Percentiles rank a stretch among this genome's conserved stretches.
phyloP scores from a whole-genome alignment of 2,329 filamentous ascomycete genomes.

The Aspergillus quadricinctus region DNA sequence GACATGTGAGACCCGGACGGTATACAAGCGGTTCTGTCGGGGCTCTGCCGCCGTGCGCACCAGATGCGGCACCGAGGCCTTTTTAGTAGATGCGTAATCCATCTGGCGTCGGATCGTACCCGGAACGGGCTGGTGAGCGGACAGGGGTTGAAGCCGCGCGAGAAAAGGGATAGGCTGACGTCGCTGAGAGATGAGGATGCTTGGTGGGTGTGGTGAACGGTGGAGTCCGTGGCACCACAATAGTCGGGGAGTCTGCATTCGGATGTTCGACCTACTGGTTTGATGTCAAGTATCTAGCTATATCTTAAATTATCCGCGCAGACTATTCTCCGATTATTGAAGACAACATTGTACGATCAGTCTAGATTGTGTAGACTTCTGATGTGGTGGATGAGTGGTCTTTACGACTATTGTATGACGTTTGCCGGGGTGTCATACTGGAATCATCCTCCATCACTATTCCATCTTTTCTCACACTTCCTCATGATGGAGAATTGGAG shows the following conservation, averaged over 20 bases:
- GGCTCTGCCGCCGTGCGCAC: conserved; percentile 71
- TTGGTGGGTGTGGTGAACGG: background rate
- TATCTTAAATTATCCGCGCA: background rate
- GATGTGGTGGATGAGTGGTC: background rate
- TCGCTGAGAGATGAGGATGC: background rate
- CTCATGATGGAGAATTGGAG: background rate
- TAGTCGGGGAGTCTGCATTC: conserved; percentile 12
- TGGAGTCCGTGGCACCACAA: conserved; percentile 5
- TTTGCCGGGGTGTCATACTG: background rate
- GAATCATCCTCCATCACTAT: background rate
- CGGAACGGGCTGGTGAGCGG: background rate
- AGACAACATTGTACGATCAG: background rate
- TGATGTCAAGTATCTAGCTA: background rate
- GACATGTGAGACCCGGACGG: conserved; percentile 58
- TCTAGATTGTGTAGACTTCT: background rate
- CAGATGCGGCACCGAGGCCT: conserved; percentile 52
- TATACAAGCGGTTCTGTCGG: conserved; percentile 61
- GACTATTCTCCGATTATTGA: too few species aligned
- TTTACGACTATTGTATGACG: background rate
- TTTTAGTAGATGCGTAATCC: conserved; percentile 23
- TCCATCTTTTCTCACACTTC: background rate
- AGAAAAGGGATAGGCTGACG: conserved; percentile 2
- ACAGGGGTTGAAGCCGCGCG: background rate
- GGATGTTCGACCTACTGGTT: background rate
- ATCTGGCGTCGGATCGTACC: conserved; percentile 16